Evolutionary conservation across 2,329 filamentous ascomycete species (phyloP).

Genomic region (Boeremia lycopersici): DNA sequence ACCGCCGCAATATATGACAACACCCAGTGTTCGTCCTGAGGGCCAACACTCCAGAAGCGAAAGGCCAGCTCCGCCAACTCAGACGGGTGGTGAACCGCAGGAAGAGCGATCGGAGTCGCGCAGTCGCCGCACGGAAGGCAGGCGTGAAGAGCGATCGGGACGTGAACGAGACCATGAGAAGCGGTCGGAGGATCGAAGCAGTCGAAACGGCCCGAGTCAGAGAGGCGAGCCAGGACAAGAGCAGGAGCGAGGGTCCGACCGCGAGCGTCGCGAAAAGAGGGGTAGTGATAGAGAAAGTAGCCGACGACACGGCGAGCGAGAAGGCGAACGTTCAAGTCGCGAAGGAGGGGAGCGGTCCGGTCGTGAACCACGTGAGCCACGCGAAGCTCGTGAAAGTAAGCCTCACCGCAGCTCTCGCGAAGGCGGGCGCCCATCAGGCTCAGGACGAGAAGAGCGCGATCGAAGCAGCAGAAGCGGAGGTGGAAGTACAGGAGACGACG

Average conservation of each 20-base stretch:
- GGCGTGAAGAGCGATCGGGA: conserved; percentile 37
- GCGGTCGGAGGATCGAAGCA: conserved; percentile 35
- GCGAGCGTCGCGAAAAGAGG: conserved; percentile 39
- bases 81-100: conserved; percentile 24
- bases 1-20: conserved; percentile 33
- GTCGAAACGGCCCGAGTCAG: conserved; percentile 24
- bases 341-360: conserved; percentile 20
- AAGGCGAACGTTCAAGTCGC: conserved; percentile 22
- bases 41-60: conserved; percentile 27
- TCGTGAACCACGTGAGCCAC: conserved; percentile 24
- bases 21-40: conserved; percentile 32
- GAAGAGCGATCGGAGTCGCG: conserved; percentile 40
- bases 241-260: conserved; percentile 31
- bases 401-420: conserved; percentile 33
- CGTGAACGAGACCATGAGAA: conserved; percentile 34
- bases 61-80: conserved; percentile 24
- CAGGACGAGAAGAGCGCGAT: conserved; percentile 35
- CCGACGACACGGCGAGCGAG: conserved; percentile 28
- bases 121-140: conserved; percentile 33
- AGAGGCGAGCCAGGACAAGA: conserved; percentile 27
- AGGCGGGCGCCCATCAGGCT: conserved; percentile 28
- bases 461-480: conserved; percentile 27
- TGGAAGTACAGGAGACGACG: conserved; percentile 25
- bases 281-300: conserved; percentile 32
- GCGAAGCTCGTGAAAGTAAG: conserved; percentile 22